These are phyloP conservation scores for Sordariomycetes sp. DNA, from an alignment of 2,329 filamentous ascomycete species.

Conservation along the genomic window DNA sequence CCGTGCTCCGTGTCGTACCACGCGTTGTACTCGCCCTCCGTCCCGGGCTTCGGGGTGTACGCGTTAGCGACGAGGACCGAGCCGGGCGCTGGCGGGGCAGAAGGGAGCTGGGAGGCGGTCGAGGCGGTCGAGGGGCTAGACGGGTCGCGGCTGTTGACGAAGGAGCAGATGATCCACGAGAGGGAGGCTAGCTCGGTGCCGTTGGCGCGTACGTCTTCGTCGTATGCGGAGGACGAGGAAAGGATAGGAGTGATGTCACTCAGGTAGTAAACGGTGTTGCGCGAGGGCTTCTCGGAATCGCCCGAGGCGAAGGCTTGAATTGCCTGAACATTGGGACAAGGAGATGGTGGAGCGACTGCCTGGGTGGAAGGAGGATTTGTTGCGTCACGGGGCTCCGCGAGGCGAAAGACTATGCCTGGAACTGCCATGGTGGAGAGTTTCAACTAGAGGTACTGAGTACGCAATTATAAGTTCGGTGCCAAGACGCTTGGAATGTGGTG, in stretches of 20 bases:
- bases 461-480: background rate
- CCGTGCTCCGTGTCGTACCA: conserved; percentile 10
- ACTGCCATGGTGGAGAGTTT: background rate
- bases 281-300: conserved; percentile 3
- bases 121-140: background rate
- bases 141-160: conserved; percentile 8
- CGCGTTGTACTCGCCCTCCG: conserved; percentile 8
- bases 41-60: conserved; percentile 6
- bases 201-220: conserved; percentile 3
- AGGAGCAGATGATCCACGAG: conserved; percentile 7
- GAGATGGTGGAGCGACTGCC: background rate
- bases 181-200: background rate
- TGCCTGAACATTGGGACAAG: conserved; percentile 4
- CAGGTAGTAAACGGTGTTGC: conserved; percentile 7
- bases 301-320: background rate
- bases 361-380: too few relatives aligned
- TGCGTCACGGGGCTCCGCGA: background rate
- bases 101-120: background rate
- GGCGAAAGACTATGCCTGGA: conserved; percentile 8
- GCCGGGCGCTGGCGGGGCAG: background rate
- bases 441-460: background rate
- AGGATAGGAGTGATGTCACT: conserved; percentile 8
- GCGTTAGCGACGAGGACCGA: conserved; percentile 8
- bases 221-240: background rate
- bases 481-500: background rate